phyloP scores from a whole-genome alignment of 345 rosid genomes.

The Ceriops tagal region DNA sequence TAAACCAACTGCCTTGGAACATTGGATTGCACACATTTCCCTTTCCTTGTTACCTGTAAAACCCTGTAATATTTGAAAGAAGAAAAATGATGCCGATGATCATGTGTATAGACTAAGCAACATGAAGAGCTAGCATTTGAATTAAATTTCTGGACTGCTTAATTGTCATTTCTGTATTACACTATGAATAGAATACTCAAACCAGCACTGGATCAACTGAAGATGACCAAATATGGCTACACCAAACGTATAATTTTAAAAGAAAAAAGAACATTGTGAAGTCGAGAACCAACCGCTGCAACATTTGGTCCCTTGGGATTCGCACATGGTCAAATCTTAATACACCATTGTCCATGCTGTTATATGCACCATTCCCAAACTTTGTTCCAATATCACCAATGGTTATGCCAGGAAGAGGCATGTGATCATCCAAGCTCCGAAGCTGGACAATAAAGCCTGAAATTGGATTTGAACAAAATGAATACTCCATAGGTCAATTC shows the following conservation, averaged over 20 bases:
- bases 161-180: background rate
- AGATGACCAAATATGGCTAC: conserved; percentile 1
- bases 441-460: conserved; percentile 96
- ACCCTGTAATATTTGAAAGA: conserved; percentile 52
- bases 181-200: background rate
- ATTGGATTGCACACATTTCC: conserved; percentile 67
- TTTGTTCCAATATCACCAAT: conserved; percentile 94
- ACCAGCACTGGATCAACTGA: background rate
- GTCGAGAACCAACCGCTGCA: conserved; percentile 64
- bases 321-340: conserved; percentile 86
- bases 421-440: conserved; percentile 89
- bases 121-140: background rate
- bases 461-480: conserved; percentile 24
- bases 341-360: conserved; percentile 94
- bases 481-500: conserved; percentile 8
- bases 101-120: background rate
- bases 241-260: background rate
- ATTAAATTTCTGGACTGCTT: background rate
- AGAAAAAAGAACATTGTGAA: conserved; percentile 14
- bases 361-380: conserved; percentile 90
- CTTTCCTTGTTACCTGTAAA: conserved; percentile 85
- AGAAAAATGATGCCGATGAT: background rate
- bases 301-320: conserved; percentile 92
- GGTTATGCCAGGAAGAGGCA: conserved; percentile 89
- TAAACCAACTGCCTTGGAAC: conserved; percentile 89